Conservation (phyloP, 805 yeast genomes). For the Diddensiella santjacobensis region DNA sequence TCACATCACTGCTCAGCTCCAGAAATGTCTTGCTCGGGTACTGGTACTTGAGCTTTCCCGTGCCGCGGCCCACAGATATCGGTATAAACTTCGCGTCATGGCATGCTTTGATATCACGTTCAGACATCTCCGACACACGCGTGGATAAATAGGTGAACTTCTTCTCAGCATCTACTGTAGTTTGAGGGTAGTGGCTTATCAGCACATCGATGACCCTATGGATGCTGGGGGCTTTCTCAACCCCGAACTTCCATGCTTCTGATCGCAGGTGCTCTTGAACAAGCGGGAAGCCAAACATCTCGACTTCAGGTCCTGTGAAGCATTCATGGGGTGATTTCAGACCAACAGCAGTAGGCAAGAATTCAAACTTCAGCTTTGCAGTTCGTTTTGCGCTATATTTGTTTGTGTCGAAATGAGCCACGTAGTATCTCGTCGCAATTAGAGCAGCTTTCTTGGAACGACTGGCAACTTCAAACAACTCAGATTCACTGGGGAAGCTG, state of each 20-base stretch:
- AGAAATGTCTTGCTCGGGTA: constrained; percentile 28
- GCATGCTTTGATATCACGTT: constrained; percentile 21
- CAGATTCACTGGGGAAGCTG: constrained; percentile 25
- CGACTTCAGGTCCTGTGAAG: constrained; percentile 23
- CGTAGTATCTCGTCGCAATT: constrained; percentile 30
- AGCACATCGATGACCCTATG: constrained; percentile 21
- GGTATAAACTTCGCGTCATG: constrained; percentile 29
- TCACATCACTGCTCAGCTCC: constrained; percentile 10
- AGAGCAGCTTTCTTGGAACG: constrained; percentile 15
- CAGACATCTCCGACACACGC: constrained; percentile 21
- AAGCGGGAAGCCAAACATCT: constrained; percentile 31
- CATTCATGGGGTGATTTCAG: constrained; percentile 25
- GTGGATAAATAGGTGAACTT: constrained; percentile 32
- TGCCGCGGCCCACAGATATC: constrained; percentile 9
- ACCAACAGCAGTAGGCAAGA: neutral
- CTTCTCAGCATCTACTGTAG: constrained; percentile 22
- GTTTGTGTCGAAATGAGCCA: constrained; percentile 25
- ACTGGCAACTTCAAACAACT: constrained; percentile 23
- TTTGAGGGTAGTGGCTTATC: constrained; percentile 23
- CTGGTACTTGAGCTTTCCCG: constrained; percentile 12
- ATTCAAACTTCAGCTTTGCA: constrained; percentile 5
- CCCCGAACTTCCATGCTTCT: constrained; percentile 33
- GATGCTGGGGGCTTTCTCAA: constrained; percentile 28
- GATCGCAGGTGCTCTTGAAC: constrained; percentile 21
- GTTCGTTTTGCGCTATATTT: constrained; percentile 18